These are phyloP conservation scores for Mallotus repandus DNA, from an alignment of 441 rosid genomes.

Conservation along the genomic window DNA sequence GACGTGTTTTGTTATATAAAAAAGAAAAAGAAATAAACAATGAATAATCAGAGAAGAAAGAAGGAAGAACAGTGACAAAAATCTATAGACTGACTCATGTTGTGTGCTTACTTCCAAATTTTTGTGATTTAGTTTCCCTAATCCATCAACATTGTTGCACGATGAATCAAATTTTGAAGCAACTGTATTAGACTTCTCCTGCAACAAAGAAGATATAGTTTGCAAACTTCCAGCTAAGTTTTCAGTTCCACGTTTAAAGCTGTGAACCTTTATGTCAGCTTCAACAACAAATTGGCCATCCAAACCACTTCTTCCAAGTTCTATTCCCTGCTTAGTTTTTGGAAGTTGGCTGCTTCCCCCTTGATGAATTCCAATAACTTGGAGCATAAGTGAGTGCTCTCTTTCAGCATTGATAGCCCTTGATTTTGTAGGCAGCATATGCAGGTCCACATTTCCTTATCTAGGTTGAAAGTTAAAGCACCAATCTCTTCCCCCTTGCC, in stretches of 20 bases:
- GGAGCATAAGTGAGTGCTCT: constrained; percentile 54
- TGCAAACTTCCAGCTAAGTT: constrained; percentile 76
- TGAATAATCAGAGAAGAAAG: no score
- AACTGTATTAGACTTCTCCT: constrained; percentile 52
- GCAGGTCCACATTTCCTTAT: constrained; percentile 65
- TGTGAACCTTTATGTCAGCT: constrained; percentile 67
- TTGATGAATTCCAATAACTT: constrained; percentile 69
- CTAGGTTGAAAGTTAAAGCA: constrained; percentile 63
- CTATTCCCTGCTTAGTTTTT: constrained; percentile 41
- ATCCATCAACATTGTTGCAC: constrained; percentile 21
- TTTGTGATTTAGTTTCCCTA: constrained; percentile 39
- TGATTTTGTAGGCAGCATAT: constrained; percentile 71
- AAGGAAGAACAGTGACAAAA: no score
- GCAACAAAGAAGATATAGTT: constrained; percentile 57
- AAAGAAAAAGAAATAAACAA: no score
- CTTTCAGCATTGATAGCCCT: constrained; percentile 68
- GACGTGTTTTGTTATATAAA: no score
- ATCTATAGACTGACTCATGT: no score
- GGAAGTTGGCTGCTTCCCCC: constrained; percentile 48
- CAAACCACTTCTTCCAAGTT: constrained; percentile 40
- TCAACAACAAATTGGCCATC: constrained; percentile 74
- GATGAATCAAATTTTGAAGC: constrained; percentile 37
- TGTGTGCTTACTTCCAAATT: constrained; percentile 53
- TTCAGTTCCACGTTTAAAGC: constrained; percentile 68
- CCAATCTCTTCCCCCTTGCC: constrained; percentile 50